Conservation (phyloP, 768 basidiomycete species). For the Hygrocybe coccinea region DNA sequence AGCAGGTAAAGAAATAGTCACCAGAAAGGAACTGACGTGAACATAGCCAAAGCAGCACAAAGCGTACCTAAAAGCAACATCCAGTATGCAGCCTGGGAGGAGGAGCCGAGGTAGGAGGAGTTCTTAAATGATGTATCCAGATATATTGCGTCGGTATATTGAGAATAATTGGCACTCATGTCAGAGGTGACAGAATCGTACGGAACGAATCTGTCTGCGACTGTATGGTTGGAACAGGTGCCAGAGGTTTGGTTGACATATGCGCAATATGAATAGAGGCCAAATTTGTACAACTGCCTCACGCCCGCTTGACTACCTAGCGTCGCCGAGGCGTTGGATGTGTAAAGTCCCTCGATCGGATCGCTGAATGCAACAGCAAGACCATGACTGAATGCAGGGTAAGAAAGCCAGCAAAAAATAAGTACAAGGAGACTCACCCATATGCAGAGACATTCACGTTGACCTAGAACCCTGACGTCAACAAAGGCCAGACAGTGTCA, state of each 20-base stretch:
- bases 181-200: slow-evolving; percentile 59
- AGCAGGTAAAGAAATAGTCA: slow-evolving; percentile 10
- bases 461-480: slow-evolving; percentile 38
- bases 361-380: slow-evolving; percentile 49
- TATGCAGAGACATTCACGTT: slow-evolving; percentile 66
- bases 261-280: slow-evolving; percentile 78
- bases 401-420: slow-evolving; percentile 2
- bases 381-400: slow-evolving; percentile 39
- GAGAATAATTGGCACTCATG: slow-evolving; percentile 61
- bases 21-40: slow-evolving; percentile 46
- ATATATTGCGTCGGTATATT: slow-evolving; percentile 45
- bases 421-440: slow-evolving; percentile 43
- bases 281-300: slow-evolving; percentile 69
- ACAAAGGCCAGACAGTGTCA: slow-evolving; percentile 2
- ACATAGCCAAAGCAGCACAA: slow-evolving; percentile 55
- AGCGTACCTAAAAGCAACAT: slow-evolving; percentile 70
- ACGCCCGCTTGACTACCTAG: slow-evolving; percentile 54
- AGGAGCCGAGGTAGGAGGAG: slow-evolving; percentile 55
- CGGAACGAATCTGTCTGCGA: slow-evolving; percentile 60
- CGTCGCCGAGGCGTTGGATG: slow-evolving; percentile 58
- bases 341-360: slow-evolving; percentile 60
- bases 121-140: slow-evolving; percentile 50
- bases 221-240: slow-evolving; percentile 54
- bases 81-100: slow-evolving; percentile 69
- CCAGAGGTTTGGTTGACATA: slow-evolving; percentile 58